A percentile compares a stretch with the other conserved stretches of the same genome.
Conservation (phyloP, 257 asterid genomes). For the Handroanthus guayacan region DNA sequence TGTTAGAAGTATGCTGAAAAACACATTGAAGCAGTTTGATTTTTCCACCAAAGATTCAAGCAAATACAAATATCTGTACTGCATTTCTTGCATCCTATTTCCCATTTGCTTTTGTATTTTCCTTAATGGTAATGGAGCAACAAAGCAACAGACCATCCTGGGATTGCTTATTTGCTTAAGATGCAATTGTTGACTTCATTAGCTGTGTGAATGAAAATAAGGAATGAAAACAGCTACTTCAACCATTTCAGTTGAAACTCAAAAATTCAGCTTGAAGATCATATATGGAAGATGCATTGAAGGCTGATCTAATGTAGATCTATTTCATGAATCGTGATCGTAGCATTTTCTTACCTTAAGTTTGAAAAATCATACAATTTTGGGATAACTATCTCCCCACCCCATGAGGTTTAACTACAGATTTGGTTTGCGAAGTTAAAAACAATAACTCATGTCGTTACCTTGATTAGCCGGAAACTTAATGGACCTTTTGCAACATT, state of each 20-base stretch:
- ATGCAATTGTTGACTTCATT: not conserved
- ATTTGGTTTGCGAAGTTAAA: too few species aligned
- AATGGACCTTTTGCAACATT: too few species aligned
- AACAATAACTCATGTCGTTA: too few species aligned
- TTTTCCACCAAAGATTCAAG: conserved; percentile 2
- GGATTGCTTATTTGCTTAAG: not conserved
- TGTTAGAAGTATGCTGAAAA: conserved; percentile 12
- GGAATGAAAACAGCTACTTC: not conserved
- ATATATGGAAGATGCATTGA: conserved; percentile 2
- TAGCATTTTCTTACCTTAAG: conserved; percentile 13
- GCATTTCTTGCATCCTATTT: not conserved
- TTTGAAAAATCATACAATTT: not conserved
- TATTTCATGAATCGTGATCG: not conserved
- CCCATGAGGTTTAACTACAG: too few species aligned
- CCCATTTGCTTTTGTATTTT: not conserved
- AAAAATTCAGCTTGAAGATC: not conserved
- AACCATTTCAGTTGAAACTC: not conserved
- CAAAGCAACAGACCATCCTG: too few species aligned
- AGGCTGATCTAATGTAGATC: not conserved
- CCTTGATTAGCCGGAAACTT: too few species aligned
- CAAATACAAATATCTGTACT: not conserved
- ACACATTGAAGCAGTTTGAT: not conserved
- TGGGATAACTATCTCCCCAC: too few species aligned
- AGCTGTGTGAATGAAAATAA: not conserved
- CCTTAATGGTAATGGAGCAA: not conserved